Evolutionary conservation across 306 rosid species (phyloP).

Genomic region (Prinsepia uniflora): DNA sequence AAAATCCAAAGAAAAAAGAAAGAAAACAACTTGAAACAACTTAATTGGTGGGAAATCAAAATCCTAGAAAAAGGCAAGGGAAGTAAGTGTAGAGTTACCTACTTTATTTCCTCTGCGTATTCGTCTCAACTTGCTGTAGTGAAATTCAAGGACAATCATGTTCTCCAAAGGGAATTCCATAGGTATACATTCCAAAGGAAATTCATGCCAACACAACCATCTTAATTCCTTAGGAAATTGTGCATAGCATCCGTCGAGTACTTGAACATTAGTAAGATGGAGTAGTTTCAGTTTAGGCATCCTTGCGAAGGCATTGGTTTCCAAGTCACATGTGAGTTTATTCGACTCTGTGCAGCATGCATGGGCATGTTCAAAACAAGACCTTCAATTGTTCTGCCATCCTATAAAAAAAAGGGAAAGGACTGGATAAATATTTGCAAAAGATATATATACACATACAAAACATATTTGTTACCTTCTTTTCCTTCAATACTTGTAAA

Average conservation of each 20-base stretch:
- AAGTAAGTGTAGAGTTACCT: background rate
- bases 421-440: too few relatives aligned
- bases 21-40: background rate
- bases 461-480: background rate
- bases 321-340: background rate
- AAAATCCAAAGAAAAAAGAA: too few relatives aligned
- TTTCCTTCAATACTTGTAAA: background rate
- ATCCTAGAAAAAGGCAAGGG: background rate
- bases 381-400: background rate
- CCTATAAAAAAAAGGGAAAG: background rate
- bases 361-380: background rate
- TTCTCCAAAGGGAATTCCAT: background rate
- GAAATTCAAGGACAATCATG: slow-evolving; percentile 13
- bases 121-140: background rate
- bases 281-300: background rate
- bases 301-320: background rate
- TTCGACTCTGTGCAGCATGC: background rate
- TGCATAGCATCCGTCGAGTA: too few relatives aligned
- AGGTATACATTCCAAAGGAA: background rate
- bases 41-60: background rate
- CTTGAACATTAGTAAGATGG: background rate
- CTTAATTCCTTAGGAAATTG: background rate
- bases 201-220: background rate
- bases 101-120: background rate
- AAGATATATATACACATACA: background rate